Base-by-base conservation (phyloP, 768 basidiomycete species). In the Lentinula boryana region DNA sequence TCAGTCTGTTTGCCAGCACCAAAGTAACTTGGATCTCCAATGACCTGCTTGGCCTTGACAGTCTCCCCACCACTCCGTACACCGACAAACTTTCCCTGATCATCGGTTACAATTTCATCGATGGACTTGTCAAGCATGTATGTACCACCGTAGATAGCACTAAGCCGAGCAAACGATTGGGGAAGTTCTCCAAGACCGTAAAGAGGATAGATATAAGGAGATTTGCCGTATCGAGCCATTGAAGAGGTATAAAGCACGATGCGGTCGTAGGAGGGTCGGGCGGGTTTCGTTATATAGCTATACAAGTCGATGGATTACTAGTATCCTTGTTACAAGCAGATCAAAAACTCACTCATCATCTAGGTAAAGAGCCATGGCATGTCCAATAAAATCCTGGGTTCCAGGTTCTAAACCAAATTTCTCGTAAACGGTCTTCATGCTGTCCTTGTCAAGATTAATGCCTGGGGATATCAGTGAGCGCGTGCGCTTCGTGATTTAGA, bases 101-200 rank as follows among this genome's bases (percentile, higher is more conserved):
- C 72, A 71, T 90, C 91, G 48, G 88, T 93, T 58, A 97, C 88
- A 66, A 98, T 94, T 70, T 90, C 84, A 62, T 96, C 87, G 68
- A 97, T 89, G 50, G 80, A 80, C 77, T 99, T 99, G 80, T 98
- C 95, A 60, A 99, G 88, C 97, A 99, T 99, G 80, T 99, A 99
- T 12, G 97, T 99, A 44, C 97, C 97, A 43, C 97, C 97, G 70
- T 99, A 98, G 72, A 99, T 98, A 65, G 97, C 97, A 63, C 91
- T 94, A 58, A 99, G 85, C 68, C 97, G 93, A 7, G 97, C 97
- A 70, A 99, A 99, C 2, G 97, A 93, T 71, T 99, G 97, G 9
- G 97, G 97, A 54, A 99, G 91, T 72, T 99, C 97, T 66, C 97
- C 97, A 62, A 99, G 91, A 64, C 97, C 97, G 74, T 98, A 99